Evolutionary conservation across 2,329 filamentous ascomycete species (phyloP), one percentile per base, ranked within the genome.

Genomic region (Pseudogymnoascus sp.): DNA sequence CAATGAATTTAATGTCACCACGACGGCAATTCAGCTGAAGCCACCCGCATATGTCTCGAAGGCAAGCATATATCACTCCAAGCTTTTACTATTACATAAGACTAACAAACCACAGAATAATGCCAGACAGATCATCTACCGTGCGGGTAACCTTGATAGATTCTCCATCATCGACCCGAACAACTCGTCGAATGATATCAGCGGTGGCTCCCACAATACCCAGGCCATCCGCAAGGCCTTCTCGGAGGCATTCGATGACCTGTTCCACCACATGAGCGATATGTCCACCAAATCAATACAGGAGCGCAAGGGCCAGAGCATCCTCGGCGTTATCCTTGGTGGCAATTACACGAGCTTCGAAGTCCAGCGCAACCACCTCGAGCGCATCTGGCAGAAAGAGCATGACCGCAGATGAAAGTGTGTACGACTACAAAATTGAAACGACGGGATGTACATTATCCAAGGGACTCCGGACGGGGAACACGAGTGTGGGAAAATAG

Each of bases 161-260:
- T 80, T 99, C 1, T 90, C 88, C 7, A 96, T 99, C 69, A 88
- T 96, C 63, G 94, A 99, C 71, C 94, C 94, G 0, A 96, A 97
- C 73, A 89, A 90, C 63, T 73, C 84, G 0, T 77, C 81, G 27
- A 97, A 97, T 72, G 94, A 99, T 70, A 94, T 99, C 27, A 88
- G 94, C 0, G 92, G 92, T 8, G 92, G 92, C 8, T 94, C 92
- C 0, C 82, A 79, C 51, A 89, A 90, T 66, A 90, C 89, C 6
- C 67, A 74, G 0, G 78, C 83, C 7, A 89, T 97, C 58, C 78
- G 90, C 66, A 72, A 79, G n/a, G 79, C 81, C 10, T 97, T 99
- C 73, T 77, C 82, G 1, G 76, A 85, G 2, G 89, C 90, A 0
- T 83, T 86, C 70, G 70, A 78, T 8, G 72, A 73, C 2, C 75